Evolutionary conservation across 257 asterid species (phyloP), one percentile per base, ranked within the genome.

Genomic region (Solanum medicagineum): DNA sequence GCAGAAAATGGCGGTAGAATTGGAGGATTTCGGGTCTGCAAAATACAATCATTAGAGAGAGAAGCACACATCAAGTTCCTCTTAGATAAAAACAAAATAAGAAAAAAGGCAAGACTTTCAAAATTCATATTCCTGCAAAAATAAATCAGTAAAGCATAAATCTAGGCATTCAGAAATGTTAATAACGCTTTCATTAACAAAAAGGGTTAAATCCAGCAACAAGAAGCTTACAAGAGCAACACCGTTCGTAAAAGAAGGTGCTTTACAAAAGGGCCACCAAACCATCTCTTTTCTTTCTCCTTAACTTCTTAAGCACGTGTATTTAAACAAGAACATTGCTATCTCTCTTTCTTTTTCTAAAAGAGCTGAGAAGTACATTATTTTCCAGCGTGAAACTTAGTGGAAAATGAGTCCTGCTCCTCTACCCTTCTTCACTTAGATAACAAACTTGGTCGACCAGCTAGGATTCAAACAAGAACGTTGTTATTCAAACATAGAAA

Each of bases 11-110:
- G 94, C 84, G 99, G 99, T 70, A 94, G 93, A 86, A 96, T 89
- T 40, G 97, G 98, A 85, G 99, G 98, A 82, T 87, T 86, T 81
- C 98, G 96, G 36, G 97, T 94, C 99, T 96, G 97, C 87, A 74
- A 53, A 87, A 71, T 85, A 16, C 66, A 13, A 70, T 14, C 42
- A 44, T 26, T 77, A 77, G 73, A 83, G 44, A 32, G 68, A 82
- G 42, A 57, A 69, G 42, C 42, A 49, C 24, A 75, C 45, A 75
- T 75, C 59, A 75, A 75, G 40, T 75, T 49, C 62, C 82, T 49
- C 22, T 14, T 44, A 49, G 62, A 75, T n/a, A n/a, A 59, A 59
- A 40, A 42, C 24, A 69, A 69, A 69, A 36, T 4, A 69, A 32
- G 20, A 22, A 69, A 51, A 79, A 15, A 5, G 49, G 24, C 26